Evolutionary conservation across 2,329 filamentous ascomycete species (phyloP).

Genomic region (Penicillium sp.): DNA sequence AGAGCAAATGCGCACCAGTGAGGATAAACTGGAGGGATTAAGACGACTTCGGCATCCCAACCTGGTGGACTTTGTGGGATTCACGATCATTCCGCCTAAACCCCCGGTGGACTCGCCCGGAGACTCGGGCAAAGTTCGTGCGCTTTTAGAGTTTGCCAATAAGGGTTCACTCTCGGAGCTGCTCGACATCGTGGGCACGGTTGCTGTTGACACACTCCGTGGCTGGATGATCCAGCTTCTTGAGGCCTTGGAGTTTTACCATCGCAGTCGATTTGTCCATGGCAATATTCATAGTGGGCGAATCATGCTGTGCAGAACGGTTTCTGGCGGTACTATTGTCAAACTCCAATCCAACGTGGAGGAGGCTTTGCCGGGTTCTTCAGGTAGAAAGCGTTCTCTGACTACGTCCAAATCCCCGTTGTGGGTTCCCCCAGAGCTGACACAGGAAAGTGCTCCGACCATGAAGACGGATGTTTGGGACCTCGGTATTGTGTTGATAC

Average conservation of each 20-base stretch:
- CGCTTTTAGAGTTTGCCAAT: slow-evolving; percentile 71
- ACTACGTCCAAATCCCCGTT: slow-evolving; percentile 69
- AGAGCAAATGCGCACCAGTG: slow-evolving; percentile 69
- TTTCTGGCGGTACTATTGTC: slow-evolving; percentile 63
- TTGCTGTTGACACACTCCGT: slow-evolving; percentile 71
- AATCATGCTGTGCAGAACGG: slow-evolving; percentile 68
- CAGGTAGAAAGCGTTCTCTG: slow-evolving; percentile 36
- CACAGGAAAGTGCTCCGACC: slow-evolving; percentile 54
- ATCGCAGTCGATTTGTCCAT: slow-evolving; percentile 78
- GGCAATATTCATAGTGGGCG: slow-evolving; percentile 77
- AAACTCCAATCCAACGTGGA: slow-evolving; percentile 50
- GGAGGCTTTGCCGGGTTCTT: slow-evolving; percentile 49
- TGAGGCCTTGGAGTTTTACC: slow-evolving; percentile 80
- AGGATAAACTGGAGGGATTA: slow-evolving; percentile 69
- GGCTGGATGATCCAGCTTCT: slow-evolving; percentile 90
- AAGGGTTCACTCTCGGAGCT: slow-evolving; percentile 79
- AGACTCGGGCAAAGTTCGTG: slow-evolving; percentile 64
- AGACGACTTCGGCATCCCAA: slow-evolving; percentile 72
- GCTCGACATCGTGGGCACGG: slow-evolving; percentile 69
- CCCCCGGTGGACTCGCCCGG: slow-evolving; percentile 39
- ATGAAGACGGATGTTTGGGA: slow-evolving; percentile 93
- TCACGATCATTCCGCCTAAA: slow-evolving; percentile 62
- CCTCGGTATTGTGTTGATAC: slow-evolving; percentile 81
- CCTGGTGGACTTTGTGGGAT: slow-evolving; percentile 74
- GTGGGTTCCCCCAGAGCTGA: slow-evolving; percentile 77